Evolutionary conservation across 2,329 filamentous ascomycete genomes (phyloP).

Genomic region (Aurifilum marmelostoma): DNA sequence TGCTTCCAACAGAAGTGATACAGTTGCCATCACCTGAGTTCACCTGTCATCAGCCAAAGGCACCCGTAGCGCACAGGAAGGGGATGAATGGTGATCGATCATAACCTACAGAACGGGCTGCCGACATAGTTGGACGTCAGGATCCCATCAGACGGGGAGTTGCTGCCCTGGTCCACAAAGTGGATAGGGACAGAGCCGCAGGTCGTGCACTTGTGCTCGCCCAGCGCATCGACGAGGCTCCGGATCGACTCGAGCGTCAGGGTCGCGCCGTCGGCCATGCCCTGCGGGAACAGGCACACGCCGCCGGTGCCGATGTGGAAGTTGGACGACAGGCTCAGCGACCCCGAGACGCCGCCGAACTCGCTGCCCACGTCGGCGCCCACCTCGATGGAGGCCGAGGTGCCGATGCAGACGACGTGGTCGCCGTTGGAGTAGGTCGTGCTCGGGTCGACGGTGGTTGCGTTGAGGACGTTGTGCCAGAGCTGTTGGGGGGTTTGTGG

Average conservation of each 20-base stretch:
- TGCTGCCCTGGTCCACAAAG: constrained; percentile 12
- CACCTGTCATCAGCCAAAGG: not conserved
- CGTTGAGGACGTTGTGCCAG: constrained; percentile 6
- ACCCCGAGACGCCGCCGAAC: not conserved
- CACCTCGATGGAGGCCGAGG: not conserved
- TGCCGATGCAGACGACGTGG: constrained; percentile 10
- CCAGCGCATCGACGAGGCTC: not conserved
- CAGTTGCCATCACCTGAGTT: not conserved
- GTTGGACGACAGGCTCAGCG: constrained; percentile 1
- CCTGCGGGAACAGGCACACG: constrained; percentile 1
- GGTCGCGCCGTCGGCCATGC: constrained; percentile 3
- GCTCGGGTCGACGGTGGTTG: not conserved
- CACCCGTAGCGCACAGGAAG: too few species aligned
- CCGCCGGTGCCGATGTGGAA: not conserved
- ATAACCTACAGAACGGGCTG: constrained; percentile 6
- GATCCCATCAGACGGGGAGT: not conserved
- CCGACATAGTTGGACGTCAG: constrained; percentile 9
- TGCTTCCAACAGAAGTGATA: not conserved
- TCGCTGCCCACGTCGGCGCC: not conserved
- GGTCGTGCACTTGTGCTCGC: not conserved
- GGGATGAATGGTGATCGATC: too few species aligned
- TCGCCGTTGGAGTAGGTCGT: constrained; percentile 10
- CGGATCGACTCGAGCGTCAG: constrained; percentile 1
- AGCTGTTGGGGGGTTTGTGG: not conserved
- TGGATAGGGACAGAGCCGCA: constrained; percentile 9